Evolutionary conservation across 1,284 basidiomycete species (phyloP).

Genomic region (Blastosporella zonata): DNA sequence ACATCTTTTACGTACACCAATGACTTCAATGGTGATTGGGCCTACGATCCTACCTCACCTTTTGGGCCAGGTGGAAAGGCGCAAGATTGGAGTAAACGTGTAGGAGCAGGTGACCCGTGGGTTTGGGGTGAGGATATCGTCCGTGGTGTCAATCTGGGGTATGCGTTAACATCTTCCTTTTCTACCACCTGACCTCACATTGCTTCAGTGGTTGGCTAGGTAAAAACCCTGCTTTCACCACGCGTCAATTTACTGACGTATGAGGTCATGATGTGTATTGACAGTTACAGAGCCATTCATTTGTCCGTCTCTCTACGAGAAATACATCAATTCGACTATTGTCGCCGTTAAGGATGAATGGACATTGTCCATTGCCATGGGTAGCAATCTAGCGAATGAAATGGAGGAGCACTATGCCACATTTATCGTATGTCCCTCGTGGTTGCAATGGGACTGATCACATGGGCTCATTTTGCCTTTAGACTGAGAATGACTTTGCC

Average conservation of each 20-base stretch:
- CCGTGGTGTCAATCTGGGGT: slow-evolving; percentile 46
- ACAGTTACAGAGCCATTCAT: slow-evolving; percentile 46
- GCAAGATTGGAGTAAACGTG: slow-evolving; percentile 67
- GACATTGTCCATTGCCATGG: slow-evolving; percentile 70
- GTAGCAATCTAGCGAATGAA: slow-evolving; percentile 49
- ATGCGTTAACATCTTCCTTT: slow-evolving; percentile 5
- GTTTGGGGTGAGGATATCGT: slow-evolving; percentile 39
- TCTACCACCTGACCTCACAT: slow-evolving; percentile 1
- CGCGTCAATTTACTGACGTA: slow-evolving; percentile 20
- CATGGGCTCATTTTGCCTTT: slow-evolving; percentile 3
- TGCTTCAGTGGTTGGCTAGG: slow-evolving; percentile 39
- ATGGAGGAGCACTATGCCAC: slow-evolving; percentile 83
- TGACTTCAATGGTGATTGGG: slow-evolving; percentile 61
- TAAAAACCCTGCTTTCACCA: slow-evolving; percentile 17
- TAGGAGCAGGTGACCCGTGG: slow-evolving; percentile 51
- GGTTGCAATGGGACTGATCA: slow-evolving; percentile 19
- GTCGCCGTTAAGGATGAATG: slow-evolving; percentile 81
- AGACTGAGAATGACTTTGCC: slow-evolving; percentile 79
- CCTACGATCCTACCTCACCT: slow-evolving; percentile 63
- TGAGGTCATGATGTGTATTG: slow-evolving; percentile 26
- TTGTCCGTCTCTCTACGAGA: slow-evolving; percentile 77
- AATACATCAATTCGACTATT: slow-evolving; percentile 52
- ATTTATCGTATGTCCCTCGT: slow-evolving; percentile 55
- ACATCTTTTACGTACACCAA: slow-evolving; percentile 70
- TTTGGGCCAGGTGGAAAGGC: slow-evolving; percentile 70